Conservation (phyloP, 2,329 filamentous ascomycete genomes). For the Macrophomina phaseolina region DNA sequence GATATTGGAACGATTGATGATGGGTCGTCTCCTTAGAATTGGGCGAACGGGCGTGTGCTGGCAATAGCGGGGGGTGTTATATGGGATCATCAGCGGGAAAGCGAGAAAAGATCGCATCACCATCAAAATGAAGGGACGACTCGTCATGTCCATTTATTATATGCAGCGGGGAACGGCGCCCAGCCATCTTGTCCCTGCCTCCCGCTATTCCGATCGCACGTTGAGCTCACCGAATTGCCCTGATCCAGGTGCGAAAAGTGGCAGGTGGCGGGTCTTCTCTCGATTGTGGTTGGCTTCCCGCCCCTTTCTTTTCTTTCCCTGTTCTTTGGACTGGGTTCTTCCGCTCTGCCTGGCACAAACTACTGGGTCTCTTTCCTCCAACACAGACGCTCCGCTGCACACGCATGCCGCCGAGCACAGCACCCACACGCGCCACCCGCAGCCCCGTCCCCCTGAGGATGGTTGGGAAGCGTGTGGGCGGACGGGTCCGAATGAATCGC, state of each 20-base stretch:
- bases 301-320: not conserved
- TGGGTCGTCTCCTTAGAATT: conserved; percentile 13
- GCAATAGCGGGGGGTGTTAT: conserved; percentile 13
- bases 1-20: conserved; percentile 2
- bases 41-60: not conserved
- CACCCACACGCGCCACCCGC: not conserved
- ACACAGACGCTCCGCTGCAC: not conserved
- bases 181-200: not conserved
- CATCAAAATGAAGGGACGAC: conserved; percentile 18
- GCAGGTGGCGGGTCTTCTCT: not conserved
- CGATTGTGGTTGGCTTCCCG: not conserved
- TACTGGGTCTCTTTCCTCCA: too few species aligned
- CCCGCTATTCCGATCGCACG: not conserved
- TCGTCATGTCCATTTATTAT: conserved; percentile 12
- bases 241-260: not conserved
- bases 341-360: too few species aligned
- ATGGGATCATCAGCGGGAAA: conserved; percentile 11
- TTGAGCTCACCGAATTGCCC: not conserved
- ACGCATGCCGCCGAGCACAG: not conserved
- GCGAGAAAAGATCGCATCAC: conserved; percentile 10
- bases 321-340: too few species aligned
- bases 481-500: not conserved
- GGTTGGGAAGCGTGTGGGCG: not conserved
- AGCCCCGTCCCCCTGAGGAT: not conserved
- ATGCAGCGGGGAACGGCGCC: conserved; percentile 5